Percentiles rank a stretch among this genome's conserved stretches.
These are phyloP conservation scores for Pigoraptor vietnamica DNA, from an alignment of 78 protist genomes.

Conservation along the genomic window DNA sequence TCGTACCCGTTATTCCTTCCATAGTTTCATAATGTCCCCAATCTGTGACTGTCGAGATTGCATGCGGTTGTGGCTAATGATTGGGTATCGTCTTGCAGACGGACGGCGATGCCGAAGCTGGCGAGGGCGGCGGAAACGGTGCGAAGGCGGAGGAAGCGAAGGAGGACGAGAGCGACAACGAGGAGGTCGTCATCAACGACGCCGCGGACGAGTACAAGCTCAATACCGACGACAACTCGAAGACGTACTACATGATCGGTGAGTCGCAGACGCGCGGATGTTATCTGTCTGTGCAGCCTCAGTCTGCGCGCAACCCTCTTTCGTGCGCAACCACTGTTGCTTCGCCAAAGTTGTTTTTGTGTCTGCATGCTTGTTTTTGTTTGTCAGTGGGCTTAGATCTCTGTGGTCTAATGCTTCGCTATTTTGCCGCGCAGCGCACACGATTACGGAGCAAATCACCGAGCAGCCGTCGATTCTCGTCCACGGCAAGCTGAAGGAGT, in stretches of 20 bases:
- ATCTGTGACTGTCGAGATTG: neutral
- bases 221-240: neutral
- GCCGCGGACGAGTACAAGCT: neutral
- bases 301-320: no score
- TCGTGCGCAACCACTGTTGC: no score
- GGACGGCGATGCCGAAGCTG: neutral
- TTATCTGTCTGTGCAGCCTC: neutral
- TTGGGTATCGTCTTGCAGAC: neutral
- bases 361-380: neutral
- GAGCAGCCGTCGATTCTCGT: conserved; percentile 33
- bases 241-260: neutral
- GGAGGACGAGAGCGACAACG: neutral
- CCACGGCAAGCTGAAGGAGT: conserved; percentile 37
- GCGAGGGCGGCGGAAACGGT: neutral
- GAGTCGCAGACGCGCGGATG: neutral
- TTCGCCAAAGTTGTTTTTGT: no score
- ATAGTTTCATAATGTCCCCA: no score
- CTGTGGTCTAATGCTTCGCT: neutral
- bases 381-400: neutral
- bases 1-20: no score
- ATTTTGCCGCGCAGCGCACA: neutral
- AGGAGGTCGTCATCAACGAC: neutral
- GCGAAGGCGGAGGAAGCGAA: neutral
- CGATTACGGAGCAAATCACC: neutral
- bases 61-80: neutral